Percentiles rank a stretch among this genome's conserved stretches.
phyloP scores from a whole-genome alignment of 2,329 filamentous ascomycete species.

The Colletotrichum caudatum region DNA sequence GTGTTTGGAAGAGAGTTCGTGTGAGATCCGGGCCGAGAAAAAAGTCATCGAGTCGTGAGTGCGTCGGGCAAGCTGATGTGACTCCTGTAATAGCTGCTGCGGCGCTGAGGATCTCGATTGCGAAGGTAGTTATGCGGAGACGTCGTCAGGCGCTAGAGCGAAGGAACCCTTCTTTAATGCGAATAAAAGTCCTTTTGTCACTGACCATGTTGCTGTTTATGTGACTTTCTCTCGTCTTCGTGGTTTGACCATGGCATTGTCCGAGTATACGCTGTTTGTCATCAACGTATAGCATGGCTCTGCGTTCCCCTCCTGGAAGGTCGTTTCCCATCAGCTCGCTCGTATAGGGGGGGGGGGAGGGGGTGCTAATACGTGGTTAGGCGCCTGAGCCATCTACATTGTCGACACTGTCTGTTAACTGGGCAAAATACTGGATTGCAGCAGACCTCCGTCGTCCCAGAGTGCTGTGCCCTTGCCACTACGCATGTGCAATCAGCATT shows the following conservation, averaged over 20 bases:
- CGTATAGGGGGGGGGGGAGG: background rate
- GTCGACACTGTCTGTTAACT: background rate
- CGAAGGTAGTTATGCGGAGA: conserved; percentile 21
- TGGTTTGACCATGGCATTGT: background rate
- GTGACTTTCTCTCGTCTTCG: background rate
- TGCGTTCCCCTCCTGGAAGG: background rate
- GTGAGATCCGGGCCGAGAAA: conserved; percentile 1
- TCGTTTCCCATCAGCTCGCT: no score
- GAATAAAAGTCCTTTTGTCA: background rate
- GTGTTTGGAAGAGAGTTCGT: background rate
- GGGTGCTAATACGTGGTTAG: background rate
- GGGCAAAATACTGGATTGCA: background rate
- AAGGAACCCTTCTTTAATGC: conserved; percentile 19
- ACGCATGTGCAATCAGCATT: background rate
- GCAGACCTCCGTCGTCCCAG: background rate
- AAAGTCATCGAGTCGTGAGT: background rate
- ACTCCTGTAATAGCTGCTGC: background rate
- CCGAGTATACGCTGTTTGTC: background rate
- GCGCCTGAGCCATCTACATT: background rate
- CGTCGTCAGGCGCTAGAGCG: conserved; percentile 10
- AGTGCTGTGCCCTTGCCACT: background rate
- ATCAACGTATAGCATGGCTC: background rate
- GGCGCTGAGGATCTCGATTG: conserved; percentile 1
- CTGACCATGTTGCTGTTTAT: background rate
- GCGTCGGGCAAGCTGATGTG: background rate